phyloP scores from a whole-genome alignment of 305 asterid species.

The Petunia hybrid region DNA sequence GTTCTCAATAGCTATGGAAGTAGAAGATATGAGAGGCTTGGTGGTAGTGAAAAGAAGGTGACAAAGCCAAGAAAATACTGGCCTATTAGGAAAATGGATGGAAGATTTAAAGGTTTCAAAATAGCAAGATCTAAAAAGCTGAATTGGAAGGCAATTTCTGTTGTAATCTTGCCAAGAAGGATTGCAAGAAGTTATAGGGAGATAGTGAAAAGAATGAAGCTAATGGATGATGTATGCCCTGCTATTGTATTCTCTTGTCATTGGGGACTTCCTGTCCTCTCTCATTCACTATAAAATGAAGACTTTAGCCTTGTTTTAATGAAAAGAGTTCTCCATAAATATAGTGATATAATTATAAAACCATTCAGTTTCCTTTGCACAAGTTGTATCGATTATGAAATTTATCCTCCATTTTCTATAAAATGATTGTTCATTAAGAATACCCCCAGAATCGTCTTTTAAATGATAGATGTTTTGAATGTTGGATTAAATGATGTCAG shows the following conservation, averaged over 20 bases:
- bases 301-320: too few species aligned
- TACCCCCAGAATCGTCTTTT: too few species aligned
- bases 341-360: too few species aligned
- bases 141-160: background rate
- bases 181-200: background rate
- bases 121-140: background rate
- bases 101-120: background rate
- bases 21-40: background rate
- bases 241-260: background rate
- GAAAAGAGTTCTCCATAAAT: too few species aligned
- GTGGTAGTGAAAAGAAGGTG: background rate
- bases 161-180: background rate
- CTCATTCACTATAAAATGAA: background rate
- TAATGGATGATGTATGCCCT: background rate
- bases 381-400: too few species aligned
- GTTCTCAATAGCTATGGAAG: too few species aligned
- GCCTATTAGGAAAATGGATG: background rate
- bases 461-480: too few species aligned
- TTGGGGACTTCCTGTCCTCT: slow-evolving; percentile 1
- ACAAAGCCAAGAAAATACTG: background rate
- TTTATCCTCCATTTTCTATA: too few species aligned
- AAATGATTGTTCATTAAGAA: too few species aligned
- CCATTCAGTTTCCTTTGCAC: too few species aligned
- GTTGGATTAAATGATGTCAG: too few species aligned
- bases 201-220: background rate